A percentile compares a stretch with the other conserved stretches of the same genome.
Conservation (phyloP, 176 grass and related monocot genomes). For the Hordeum vulgare region MorexV3_pseudomolecules_assembly NC_058521.1:573188388-573188887, state of each 20-base stretch:
- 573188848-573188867: not conserved
- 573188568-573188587: too few species aligned
- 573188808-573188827: not conserved
- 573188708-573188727: conserved; percentile 13
- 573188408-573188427: not conserved
- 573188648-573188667: not conserved
- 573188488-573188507: too few species aligned
- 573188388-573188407: not conserved
- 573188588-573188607: too few species aligned
- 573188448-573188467: not conserved
- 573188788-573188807: conserved; percentile 10
- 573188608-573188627: too few species aligned
- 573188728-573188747: not conserved
- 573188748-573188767: too few species aligned
- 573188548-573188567: too few species aligned
- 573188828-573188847: not conserved
- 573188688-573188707: not conserved
- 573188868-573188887: not conserved
- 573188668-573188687: not conserved
- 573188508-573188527: too few species aligned
- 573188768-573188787: not conserved
- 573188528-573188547: too few species aligned
- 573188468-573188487: too few species aligned
- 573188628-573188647: too few species aligned
- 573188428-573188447: not conserved